These are phyloP conservation scores for Ceratocystis alfenasii DNA, from an alignment of 2,329 filamentous ascomycete genomes.

Conservation along the genomic window DNA sequence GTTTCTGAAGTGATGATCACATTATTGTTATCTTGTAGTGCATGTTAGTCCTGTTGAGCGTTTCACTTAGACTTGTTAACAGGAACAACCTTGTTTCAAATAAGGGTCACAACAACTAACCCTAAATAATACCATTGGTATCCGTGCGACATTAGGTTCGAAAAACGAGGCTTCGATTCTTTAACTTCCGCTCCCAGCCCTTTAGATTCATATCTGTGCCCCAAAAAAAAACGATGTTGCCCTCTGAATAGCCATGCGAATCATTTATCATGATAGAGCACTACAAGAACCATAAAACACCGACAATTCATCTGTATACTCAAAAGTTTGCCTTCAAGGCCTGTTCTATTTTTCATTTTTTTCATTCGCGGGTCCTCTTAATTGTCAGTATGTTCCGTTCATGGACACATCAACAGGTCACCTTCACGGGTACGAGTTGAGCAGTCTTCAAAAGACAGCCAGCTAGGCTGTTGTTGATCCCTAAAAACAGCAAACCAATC, in stretches of 20 bases:
- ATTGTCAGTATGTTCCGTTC: conserved; percentile 3
- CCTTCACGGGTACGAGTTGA: conserved; percentile 15
- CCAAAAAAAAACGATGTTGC: background rate
- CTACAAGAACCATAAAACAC: background rate
- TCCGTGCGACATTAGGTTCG: too few species aligned
- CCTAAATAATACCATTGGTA: background rate
- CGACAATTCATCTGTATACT: background rate
- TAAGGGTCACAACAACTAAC: background rate
- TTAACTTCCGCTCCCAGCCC: too few species aligned
- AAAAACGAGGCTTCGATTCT: too few species aligned
- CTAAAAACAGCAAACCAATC: conserved; percentile 19
- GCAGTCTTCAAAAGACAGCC: conserved; percentile 16
- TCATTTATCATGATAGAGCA: background rate
- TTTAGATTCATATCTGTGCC: too few species aligned
- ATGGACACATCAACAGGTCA: conserved; percentile 13
- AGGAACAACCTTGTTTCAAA: background rate
- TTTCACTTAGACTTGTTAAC: background rate
- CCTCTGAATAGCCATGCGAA: background rate
- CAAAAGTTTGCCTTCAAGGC: conserved; percentile 11
- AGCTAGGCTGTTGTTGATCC: conserved; percentile 20
- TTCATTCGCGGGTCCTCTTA: conserved; percentile 12
- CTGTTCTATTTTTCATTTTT: conserved; percentile 15
- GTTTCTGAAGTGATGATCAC: background rate
- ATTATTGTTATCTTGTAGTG: background rate
- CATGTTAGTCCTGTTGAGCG: background rate